Evolutionary conservation across 352 stramenopile species (phyloP).

Genomic region (Pythium periplocum): DNA sequence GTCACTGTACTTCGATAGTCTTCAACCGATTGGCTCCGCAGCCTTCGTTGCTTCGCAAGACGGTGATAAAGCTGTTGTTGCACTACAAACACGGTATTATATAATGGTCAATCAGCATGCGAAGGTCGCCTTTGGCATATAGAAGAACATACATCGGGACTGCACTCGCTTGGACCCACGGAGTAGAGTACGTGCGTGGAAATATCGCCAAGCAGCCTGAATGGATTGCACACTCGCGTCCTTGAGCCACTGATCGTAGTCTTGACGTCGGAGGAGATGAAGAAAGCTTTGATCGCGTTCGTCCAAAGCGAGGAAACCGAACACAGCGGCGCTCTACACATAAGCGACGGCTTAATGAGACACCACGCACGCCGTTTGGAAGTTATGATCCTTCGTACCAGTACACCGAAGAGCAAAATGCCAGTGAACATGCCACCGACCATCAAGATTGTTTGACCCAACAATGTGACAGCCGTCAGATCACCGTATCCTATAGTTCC

Average conservation of each 20-base stretch:
- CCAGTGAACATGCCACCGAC: slow-evolving; percentile 62
- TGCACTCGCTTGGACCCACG: no score
- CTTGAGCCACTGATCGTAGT: slow-evolving; percentile 35
- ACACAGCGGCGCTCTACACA: slow-evolving; percentile 60
- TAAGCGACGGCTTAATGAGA: background rate
- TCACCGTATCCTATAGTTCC: slow-evolving; percentile 74
- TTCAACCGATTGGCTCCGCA: slow-evolving; percentile 39
- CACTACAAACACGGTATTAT: slow-evolving; percentile 6
- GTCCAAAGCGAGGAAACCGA: slow-evolving; percentile 43
- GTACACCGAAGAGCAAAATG: slow-evolving; percentile 61
- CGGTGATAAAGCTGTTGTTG: slow-evolving; percentile 26
- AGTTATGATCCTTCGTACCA: slow-evolving; percentile 28
- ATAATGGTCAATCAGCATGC: no score
- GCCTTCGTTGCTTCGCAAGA: slow-evolving; percentile 34
- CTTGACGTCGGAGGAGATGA: slow-evolving; percentile 35
- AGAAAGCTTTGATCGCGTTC: slow-evolving; percentile 63
- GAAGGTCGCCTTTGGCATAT: no score
- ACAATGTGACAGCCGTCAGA: slow-evolving; percentile 40
- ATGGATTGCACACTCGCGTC: slow-evolving; percentile 53
- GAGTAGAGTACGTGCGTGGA: slow-evolving; percentile 1
- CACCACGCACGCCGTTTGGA: background rate
- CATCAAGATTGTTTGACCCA: slow-evolving; percentile 54
- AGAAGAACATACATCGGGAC: no score
- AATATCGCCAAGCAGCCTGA: slow-evolving; percentile 47
- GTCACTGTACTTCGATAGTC: slow-evolving; percentile 35